These are phyloP conservation scores for Cystofilobasidium ferigula DNA, from an alignment of 768 basidiomycete genomes.

Conservation along the genomic window DNA sequence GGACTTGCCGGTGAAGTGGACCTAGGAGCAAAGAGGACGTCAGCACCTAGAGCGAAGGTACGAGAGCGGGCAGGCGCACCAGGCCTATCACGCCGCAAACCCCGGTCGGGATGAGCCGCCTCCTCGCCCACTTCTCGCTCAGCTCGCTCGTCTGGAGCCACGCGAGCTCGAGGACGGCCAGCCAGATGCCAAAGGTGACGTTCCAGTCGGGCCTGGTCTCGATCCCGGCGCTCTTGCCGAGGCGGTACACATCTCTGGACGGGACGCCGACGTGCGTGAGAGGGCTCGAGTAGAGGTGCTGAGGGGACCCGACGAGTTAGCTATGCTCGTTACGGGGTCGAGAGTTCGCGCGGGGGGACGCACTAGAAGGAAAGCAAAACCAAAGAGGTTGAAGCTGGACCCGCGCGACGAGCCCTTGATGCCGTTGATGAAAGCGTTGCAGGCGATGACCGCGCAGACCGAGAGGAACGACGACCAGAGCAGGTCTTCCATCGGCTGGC, in stretches of 20 bases:
- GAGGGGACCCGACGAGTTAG: too few species aligned
- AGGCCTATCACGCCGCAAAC: constrained; percentile 14
- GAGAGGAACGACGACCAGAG: constrained; percentile 18
- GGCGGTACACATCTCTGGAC: background rate
- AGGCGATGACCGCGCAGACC: background rate
- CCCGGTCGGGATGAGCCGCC: constrained; percentile 12
- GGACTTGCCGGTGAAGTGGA: background rate
- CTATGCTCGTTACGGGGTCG: too few species aligned
- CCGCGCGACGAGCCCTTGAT: background rate
- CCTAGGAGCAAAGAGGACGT: background rate
- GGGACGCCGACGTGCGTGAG: constrained; percentile 16
- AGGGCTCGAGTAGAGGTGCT: constrained; percentile 21
- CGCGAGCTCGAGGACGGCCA: constrained; percentile 10
- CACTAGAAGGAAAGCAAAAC: constrained; percentile 23
- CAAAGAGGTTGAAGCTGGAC: constrained; percentile 19
- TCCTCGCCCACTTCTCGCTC: background rate
- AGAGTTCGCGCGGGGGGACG: too few species aligned
- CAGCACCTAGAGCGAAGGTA: background rate
- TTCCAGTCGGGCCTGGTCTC: background rate
- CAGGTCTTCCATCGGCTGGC: background rate
- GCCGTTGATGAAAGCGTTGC: background rate
- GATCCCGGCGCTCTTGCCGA: background rate
- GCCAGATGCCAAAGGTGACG: constrained; percentile 8
- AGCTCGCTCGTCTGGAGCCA: constrained; percentile 11
- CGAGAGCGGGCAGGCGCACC: too few species aligned